Conservation (phyloP, 441 rosid species). For the Capsella rubella region DNA sequence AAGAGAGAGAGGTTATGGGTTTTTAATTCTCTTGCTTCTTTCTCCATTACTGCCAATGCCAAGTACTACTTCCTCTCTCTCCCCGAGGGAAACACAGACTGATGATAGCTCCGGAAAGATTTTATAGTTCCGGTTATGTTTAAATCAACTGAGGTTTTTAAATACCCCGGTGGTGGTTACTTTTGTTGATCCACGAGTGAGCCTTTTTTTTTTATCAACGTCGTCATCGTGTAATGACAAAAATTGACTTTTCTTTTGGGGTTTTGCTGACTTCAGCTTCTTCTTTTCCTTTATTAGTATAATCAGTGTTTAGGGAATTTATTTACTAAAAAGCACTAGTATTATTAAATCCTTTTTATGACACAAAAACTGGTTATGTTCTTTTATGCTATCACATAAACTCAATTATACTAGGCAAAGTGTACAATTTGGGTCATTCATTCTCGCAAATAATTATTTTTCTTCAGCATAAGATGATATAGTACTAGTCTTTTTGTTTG, state of each 20-base stretch:
- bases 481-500: not conserved
- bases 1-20: conserved; percentile 44
- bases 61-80: conserved; percentile 23
- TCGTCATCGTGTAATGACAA: conserved; percentile 41
- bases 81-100: conserved; percentile 15
- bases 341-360: too few relatives aligned
- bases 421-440: not conserved
- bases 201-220: not conserved
- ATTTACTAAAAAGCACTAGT: too few relatives aligned
- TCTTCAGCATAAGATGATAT: not conserved
- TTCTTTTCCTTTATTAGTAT: not conserved
- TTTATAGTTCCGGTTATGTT: not conserved
- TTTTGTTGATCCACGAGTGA: conserved; percentile 1
- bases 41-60: conserved; percentile 37
- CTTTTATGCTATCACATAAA: conserved; percentile 2
- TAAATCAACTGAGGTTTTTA: not conserved
- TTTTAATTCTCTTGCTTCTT: conserved; percentile 44
- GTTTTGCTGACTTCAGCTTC: conserved; percentile 31
- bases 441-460: not conserved
- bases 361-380: not conserved
- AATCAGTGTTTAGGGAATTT: too few relatives aligned
- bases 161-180: not conserved
- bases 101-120: not conserved
- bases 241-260: conserved; percentile 20
- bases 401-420: not conserved